Evolutionary conservation across 2,329 filamentous ascomycete species (phyloP).

Genomic region (Colletotrichum siamense): DNA sequence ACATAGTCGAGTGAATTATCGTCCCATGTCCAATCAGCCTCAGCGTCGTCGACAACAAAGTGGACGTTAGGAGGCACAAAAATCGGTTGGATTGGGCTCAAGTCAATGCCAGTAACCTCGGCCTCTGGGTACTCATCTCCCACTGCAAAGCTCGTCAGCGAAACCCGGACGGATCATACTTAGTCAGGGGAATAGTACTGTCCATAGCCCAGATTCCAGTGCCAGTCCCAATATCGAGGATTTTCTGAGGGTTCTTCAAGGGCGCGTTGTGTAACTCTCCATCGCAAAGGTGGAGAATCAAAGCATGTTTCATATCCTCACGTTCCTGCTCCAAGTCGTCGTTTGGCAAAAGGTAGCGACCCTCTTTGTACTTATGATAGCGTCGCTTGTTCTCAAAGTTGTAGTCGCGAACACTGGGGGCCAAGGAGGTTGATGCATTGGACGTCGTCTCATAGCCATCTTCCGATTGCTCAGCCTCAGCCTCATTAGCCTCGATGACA

Average conservation of each 20-base stretch:
- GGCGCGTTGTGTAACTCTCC: constrained; percentile 38
- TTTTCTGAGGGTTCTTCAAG: constrained; percentile 45
- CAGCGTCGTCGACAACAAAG: constrained; percentile 49
- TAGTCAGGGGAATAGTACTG: constrained; percentile 32
- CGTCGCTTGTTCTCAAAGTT: constrained; percentile 45
- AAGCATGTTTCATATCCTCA: constrained; percentile 58
- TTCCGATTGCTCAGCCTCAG: constrained; percentile 27
- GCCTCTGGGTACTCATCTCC: constrained; percentile 65
- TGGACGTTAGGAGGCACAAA: constrained; percentile 27
- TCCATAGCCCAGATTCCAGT: constrained; percentile 67
- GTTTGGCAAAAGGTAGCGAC: constrained; percentile 30
- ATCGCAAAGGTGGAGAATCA: constrained; percentile 38
- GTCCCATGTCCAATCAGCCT: constrained; percentile 33
- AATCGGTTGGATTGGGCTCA: constrained; percentile 27
- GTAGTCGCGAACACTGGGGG: constrained; percentile 36
- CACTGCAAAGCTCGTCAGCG: constrained; percentile 33
- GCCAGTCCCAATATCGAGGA: constrained; percentile 62
- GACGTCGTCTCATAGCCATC: constrained; percentile 40
- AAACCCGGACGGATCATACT: no score
- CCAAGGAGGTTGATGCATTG: constrained; percentile 29
- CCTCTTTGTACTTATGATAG: constrained; percentile 39
- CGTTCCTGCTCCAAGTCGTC: constrained; percentile 56
- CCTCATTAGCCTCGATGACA: constrained; percentile 10
- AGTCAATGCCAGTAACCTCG: constrained; percentile 27
- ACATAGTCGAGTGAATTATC: constrained; percentile 63